Evolutionary conservation across 805 yeast species (phyloP), one percentile per base, ranked within the genome.

Genomic region (Zygosaccharomyces bailii): DNA sequence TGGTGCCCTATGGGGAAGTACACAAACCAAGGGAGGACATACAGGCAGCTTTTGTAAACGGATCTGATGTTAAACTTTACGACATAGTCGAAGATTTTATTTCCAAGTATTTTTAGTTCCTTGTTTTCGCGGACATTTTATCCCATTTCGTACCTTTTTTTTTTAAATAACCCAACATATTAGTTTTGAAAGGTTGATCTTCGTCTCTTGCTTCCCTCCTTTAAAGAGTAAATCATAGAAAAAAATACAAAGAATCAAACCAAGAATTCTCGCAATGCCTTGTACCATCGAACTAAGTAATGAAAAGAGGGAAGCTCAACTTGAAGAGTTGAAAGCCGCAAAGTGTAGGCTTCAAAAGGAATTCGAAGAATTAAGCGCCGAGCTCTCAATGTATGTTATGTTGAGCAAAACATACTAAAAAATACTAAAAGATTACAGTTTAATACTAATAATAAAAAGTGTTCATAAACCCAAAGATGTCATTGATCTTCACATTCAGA

Each of bases 401-500:
- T 8, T 5, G 18, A 23, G 2, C n/a, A 24, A 13, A 14, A 20
- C 17, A 5, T 34, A 1, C 11, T 17, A 14, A 7, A 6, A 24
- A 29, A 24, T 14, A 11, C 14, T 27, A 16, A 6, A 5, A 20
- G 7, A n/a, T 10, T 10, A 4, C 31, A 11, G 13, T 18, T 3
- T n/a, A 2, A 17, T 39, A 39, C 43, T 39, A 39, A 39, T 21
- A 20, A 5, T 6, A 30, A 17, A 18, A 16, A 50, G 54, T 24
- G 13, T 27, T 7, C 16, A 39, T 13, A 19, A 42, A 2, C 75
- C 81, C 1, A 73, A 71, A 32, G 61, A 56, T 1, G 66, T 80
- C 1, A 73, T 76, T n/a, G 67, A 70, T 33, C 55, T 59, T 20
- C 87, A 84, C 51, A 78, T 83, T 18, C 56, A 60, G 20, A 69